Conservation (phyloP, 2,329 filamentous ascomycete genomes). For the Parafenestella ontariensis region DNA sequence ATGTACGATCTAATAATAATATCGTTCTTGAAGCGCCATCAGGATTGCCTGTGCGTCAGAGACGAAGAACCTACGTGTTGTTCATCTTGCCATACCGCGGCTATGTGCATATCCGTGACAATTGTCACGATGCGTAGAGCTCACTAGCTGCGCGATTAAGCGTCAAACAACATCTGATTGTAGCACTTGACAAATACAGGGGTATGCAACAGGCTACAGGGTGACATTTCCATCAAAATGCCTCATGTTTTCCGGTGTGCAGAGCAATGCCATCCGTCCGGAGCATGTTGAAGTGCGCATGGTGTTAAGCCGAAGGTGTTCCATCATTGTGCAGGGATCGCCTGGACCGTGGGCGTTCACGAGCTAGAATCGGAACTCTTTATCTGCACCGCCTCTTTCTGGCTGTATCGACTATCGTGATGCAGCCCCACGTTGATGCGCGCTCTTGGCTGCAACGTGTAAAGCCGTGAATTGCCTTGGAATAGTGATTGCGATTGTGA, state of each 20-base stretch:
- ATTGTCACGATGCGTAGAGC: not conserved
- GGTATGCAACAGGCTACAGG: not conserved
- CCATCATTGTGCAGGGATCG: slow-evolving; percentile 25
- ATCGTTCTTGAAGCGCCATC: too few species aligned
- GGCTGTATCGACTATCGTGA: slow-evolving; percentile 24
- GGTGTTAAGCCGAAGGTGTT: slow-evolving; percentile 13
- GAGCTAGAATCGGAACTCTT: slow-evolving; percentile 39
- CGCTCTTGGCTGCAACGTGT: not conserved
- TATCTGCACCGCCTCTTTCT: slow-evolving; percentile 31
- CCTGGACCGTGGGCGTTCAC: slow-evolving; percentile 24
- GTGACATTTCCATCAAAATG: slow-evolving; percentile 20
- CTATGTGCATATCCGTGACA: slow-evolving; percentile 1
- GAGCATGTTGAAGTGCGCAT: slow-evolving; percentile 23
- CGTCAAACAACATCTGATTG: not conserved
- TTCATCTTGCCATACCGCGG: not conserved
- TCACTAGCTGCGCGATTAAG: slow-evolving; percentile 2
- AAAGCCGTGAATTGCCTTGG: slow-evolving; percentile 24
- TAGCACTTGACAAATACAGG: not conserved
- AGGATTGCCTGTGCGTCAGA: not conserved
- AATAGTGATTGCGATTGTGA: not conserved
- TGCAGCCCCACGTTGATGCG: not conserved
- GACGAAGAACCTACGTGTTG: not conserved
- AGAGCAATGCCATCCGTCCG: slow-evolving; percentile 30
- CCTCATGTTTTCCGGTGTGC: slow-evolving; percentile 29
- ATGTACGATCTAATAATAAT: not conserved